phyloP scores from a whole-genome alignment of 2,329 filamentous ascomycete species.

The Metarhizium sp. region DNA sequence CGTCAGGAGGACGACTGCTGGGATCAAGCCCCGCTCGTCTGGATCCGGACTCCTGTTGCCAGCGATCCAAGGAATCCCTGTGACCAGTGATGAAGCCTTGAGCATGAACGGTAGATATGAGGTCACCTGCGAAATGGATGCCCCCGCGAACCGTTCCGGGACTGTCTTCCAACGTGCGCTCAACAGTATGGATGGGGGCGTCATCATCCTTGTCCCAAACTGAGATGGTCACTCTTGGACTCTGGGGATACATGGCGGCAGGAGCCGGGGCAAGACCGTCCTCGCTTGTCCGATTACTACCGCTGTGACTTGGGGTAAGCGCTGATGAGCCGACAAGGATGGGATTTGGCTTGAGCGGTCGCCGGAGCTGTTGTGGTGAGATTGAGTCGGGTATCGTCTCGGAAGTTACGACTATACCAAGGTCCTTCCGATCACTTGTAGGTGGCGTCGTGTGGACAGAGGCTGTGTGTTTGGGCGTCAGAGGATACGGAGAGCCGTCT shows the following conservation, averaged over 20 bases:
- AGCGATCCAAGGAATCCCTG: slow-evolving; percentile 32
- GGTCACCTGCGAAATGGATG: slow-evolving; percentile 30
- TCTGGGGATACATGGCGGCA: slow-evolving; percentile 34
- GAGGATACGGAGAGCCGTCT: slow-evolving; percentile 27
- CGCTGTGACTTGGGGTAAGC: slow-evolving; percentile 40
- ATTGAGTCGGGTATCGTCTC: slow-evolving; percentile 24
- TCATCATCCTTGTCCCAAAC: slow-evolving; percentile 39
- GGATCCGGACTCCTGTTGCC: slow-evolving; percentile 28
- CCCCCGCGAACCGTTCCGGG: slow-evolving; percentile 25
- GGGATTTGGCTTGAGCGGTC: slow-evolving; percentile 25
- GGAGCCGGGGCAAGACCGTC: slow-evolving; percentile 32
- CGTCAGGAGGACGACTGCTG: slow-evolving; percentile 29
- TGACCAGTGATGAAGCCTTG: slow-evolving; percentile 11
- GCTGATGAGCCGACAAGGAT: slow-evolving; percentile 23
- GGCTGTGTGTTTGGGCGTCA: slow-evolving; percentile 44
- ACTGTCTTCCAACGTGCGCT: slow-evolving; percentile 29
- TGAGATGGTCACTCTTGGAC: slow-evolving; percentile 47
- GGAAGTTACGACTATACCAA: slow-evolving; percentile 13
- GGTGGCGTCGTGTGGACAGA: slow-evolving; percentile 37
- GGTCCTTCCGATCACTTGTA: slow-evolving; percentile 21
- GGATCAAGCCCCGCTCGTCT: slow-evolving; percentile 40
- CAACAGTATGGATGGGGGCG: slow-evolving; percentile 26
- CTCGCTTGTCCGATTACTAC: slow-evolving; percentile 40
- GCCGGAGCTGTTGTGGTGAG: slow-evolving; percentile 32
- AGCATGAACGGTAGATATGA: slow-evolving; percentile 19